Evolutionary conservation across 2,329 filamentous ascomycete genomes (phyloP), one percentile per base, ranked within the genome.

Genomic region (Hirsutella rhossiliensis): DNA sequence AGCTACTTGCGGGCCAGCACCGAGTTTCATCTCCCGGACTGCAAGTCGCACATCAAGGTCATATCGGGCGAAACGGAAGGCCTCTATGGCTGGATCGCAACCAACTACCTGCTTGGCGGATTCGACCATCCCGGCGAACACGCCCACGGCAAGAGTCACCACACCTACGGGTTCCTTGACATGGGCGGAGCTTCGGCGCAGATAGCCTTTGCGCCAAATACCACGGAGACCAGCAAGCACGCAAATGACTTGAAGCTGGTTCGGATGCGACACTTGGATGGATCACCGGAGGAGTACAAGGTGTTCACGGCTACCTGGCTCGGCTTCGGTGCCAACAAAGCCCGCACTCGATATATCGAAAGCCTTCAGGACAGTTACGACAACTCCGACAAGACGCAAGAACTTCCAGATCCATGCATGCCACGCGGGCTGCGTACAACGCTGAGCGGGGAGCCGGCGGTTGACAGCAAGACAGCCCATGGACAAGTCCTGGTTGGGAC

Each of bases 151-250:
- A 88, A 94, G 51, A 78, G 76, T 23, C 92, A 97, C 60, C 85
- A 89, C 57, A 98, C 92, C 0, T 98, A 97, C 62, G 92, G 92
- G 1, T 98, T 98, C 57, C 69, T 98, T 48, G 92, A 98, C 60
- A 98, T 98, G 94, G 92, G 92, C 41, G 92, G 92, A 42, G 92
- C 92, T 23, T 97, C 90, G 0, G 90, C 92, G 15, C 92, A 98
- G 65, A 97, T 98, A 56, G 92, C 94, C 0, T 98, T 98, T 62
- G 90, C 89, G 2, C 92, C 92, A 1, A 98, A 98, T 62, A 67
- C 76, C 4, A 97, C 92, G 1, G 92, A 98, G 61, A 82, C 88
- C 2, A 76, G 81, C 56, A 92, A 88, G 57, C 94, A 98, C 60
- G 82, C 87, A 0, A 76, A 96, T 49, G 88, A 97, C 58, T 67